These are phyloP conservation scores for Fonsecaea erecta DNA, from an alignment of 2,329 filamentous ascomycete species.

Conservation along the genomic window DNA sequence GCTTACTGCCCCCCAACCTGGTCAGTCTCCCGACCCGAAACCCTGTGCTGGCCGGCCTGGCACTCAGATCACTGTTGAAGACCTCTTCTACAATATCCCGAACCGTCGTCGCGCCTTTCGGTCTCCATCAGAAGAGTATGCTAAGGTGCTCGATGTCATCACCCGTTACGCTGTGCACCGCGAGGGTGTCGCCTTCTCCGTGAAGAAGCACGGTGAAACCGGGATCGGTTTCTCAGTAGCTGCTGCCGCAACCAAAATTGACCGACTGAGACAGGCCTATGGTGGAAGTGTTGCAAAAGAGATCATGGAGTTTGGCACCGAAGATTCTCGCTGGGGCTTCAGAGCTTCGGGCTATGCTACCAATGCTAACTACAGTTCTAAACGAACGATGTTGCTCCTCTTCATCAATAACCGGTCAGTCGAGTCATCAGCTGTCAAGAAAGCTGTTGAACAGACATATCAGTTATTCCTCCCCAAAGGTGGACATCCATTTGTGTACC, in stretches of 20 bases:
- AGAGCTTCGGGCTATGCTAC: constrained; percentile 79
- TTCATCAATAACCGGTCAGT: constrained; percentile 98
- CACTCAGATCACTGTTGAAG: constrained; percentile 95
- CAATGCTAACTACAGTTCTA: constrained; percentile 93
- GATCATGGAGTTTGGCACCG: constrained; percentile 73
- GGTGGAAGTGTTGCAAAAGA: constrained; percentile 85
- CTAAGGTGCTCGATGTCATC: constrained; percentile 95
- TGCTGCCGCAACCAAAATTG: constrained; percentile 70
- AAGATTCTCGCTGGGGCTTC: constrained; percentile 82
- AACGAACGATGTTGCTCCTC: constrained; percentile 81
- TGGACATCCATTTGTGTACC: constrained; percentile 90
- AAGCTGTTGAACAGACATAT: constrained; percentile 89
- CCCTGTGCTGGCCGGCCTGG: constrained; percentile 84
- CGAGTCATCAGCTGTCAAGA: constrained; percentile 85
- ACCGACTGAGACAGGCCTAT: constrained; percentile 89
- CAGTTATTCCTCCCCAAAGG: constrained; percentile 86
- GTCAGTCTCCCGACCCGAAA: constrained; percentile 83
- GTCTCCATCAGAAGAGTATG: constrained; percentile 90
- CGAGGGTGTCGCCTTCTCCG: constrained; percentile 87
- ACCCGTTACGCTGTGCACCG: constrained; percentile 94
- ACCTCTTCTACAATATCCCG: constrained; percentile 95
- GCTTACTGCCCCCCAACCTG: constrained; percentile 81
- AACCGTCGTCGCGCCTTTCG: constrained; percentile 87
- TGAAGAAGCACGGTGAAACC: constrained; percentile 92
- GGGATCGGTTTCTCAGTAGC: constrained; percentile 81